phyloP scores from a whole-genome alignment of 805 yeast genomes.

The Yamadazyma insecticola region DNA sequence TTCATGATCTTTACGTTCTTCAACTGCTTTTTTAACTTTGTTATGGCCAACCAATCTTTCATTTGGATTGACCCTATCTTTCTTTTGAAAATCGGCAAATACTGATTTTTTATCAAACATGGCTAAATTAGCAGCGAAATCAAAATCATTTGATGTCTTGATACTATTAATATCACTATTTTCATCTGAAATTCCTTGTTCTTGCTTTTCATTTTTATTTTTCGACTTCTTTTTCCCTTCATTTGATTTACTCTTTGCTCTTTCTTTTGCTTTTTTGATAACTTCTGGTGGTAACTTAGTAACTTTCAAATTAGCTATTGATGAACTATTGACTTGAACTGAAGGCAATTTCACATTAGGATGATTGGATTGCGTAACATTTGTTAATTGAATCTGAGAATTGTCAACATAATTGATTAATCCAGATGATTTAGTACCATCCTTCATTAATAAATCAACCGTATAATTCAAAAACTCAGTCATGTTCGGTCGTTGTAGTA shows the following conservation, averaged over 20 bases:
- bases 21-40: slow-evolving; percentile 33
- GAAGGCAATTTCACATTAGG: slow-evolving; percentile 9
- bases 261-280: slow-evolving; percentile 11
- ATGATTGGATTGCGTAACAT: slow-evolving; percentile 10
- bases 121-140: slow-evolving; percentile 75
- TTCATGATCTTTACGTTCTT: slow-evolving; percentile 18
- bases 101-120: slow-evolving; percentile 79
- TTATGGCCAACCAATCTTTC: slow-evolving; percentile 75
- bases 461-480: slow-evolving; percentile 39
- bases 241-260: slow-evolving; percentile 11
- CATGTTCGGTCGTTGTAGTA: too few species aligned
- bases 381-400: slow-evolving; percentile 22
- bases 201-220: slow-evolving; percentile 2
- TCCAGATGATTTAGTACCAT: slow-evolving; percentile 33
- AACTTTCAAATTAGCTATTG: slow-evolving; percentile 54
- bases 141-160: slow-evolving; percentile 53
- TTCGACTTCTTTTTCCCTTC: slow-evolving; percentile 7
- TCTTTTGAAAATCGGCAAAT: slow-evolving; percentile 66
- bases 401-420: slow-evolving; percentile 29
- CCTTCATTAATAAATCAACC: slow-evolving; percentile 34
- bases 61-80: slow-evolving; percentile 56
- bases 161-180: slow-evolving; percentile 2
- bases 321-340: slow-evolving; percentile 23
- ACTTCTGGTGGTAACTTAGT: slow-evolving; percentile 44
- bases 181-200: background rate